phyloP scores from a whole-genome alignment of 1,284 basidiomycete species.

The Tilletia horrida region DNA sequence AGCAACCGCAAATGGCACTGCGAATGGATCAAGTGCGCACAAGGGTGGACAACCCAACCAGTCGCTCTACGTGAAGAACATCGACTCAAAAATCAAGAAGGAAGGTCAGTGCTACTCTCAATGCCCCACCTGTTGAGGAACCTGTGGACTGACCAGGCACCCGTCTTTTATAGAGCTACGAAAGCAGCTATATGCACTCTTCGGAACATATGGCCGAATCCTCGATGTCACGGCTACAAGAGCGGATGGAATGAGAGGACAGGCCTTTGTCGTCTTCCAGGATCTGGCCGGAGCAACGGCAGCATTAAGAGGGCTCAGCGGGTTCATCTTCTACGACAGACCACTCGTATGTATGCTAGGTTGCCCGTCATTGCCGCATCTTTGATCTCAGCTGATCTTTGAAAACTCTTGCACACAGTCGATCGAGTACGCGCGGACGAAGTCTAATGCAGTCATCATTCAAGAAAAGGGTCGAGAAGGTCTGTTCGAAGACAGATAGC shows the following conservation, averaged over 20 bases:
- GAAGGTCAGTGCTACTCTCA: constrained; percentile 58
- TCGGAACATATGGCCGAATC: constrained; percentile 86
- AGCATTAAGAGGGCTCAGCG: constrained; percentile 82
- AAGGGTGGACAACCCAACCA: constrained; percentile 63
- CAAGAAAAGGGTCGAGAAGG: constrained; percentile 39
- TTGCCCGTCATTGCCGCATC: neutral
- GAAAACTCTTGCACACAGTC: constrained; percentile 13
- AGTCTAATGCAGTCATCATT: constrained; percentile 71
- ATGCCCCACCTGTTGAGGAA: too few species aligned
- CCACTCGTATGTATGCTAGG: constrained; percentile 66
- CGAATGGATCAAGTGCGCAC: neutral
- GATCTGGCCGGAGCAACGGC: constrained; percentile 83
- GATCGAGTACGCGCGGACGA: constrained; percentile 79
- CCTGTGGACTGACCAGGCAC: too few species aligned
- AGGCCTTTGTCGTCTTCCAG: constrained; percentile 92
- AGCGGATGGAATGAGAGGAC: constrained; percentile 79
- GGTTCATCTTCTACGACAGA: constrained; percentile 89
- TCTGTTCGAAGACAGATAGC: constrained; percentile 27
- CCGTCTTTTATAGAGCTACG: constrained; percentile 64
- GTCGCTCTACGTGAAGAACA: constrained; percentile 89
- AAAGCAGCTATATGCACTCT: constrained; percentile 78
- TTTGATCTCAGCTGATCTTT: neutral
- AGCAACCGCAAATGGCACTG: neutral
- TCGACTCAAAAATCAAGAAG: constrained; percentile 91
- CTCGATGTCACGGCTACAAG: constrained; percentile 94